Conservation (phyloP, 2,329 filamentous ascomycete species). For the Neofusicoccum kwambonambiense region DNA sequence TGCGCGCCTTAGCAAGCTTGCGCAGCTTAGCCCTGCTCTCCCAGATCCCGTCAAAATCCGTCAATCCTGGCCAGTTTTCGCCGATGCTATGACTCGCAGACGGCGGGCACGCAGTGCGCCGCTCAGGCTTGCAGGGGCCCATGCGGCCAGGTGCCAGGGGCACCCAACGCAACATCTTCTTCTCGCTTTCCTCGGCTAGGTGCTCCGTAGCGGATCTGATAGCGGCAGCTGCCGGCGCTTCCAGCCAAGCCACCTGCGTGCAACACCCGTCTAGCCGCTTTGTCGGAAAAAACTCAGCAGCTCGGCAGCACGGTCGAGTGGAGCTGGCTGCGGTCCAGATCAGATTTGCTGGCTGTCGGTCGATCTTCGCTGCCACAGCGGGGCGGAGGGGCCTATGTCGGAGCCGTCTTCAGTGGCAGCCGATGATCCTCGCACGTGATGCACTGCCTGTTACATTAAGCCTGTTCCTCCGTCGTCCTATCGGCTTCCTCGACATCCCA, state of each 20-base stretch:
- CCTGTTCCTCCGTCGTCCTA: background rate
- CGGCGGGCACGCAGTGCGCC: background rate
- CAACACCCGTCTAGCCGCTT: background rate
- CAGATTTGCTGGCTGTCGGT: background rate
- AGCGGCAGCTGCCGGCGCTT: background rate
- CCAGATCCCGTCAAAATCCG: background rate
- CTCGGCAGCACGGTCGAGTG: background rate
- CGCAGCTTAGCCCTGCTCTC: background rate
- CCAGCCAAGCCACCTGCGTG: background rate
- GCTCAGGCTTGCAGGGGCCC: background rate
- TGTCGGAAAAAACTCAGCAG: background rate
- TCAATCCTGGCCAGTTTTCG: too few species aligned
- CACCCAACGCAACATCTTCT: too few species aligned
- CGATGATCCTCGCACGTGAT: background rate
- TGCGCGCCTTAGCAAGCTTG: background rate
- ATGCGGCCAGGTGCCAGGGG: background rate
- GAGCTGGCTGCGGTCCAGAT: background rate
- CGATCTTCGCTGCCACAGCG: background rate
- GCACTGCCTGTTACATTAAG: background rate
- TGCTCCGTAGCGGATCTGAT: conserved; percentile 5
- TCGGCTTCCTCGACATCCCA: background rate
- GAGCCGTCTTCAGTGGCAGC: background rate
- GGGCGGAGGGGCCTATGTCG: background rate
- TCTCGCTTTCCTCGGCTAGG: too few species aligned
- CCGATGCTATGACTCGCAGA: too few species aligned